Base-by-base conservation (phyloP, 2,329 filamentous ascomycete species). In the Aspergillus thermomutatus region DNA sequence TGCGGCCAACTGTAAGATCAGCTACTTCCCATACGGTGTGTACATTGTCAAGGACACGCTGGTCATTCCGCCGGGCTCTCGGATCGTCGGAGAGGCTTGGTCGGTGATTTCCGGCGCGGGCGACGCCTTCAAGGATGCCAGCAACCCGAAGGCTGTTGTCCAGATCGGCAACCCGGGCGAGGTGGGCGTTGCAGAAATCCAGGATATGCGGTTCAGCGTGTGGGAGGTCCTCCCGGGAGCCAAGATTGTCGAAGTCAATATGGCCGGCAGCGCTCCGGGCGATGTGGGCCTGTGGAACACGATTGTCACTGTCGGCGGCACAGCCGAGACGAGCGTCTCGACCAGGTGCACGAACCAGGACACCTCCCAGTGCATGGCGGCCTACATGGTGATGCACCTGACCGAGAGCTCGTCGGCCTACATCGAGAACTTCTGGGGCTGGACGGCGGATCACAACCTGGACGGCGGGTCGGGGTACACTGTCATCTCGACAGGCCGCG, bases 41-140 rank as follows among this genome's bases (percentile, higher is more conserved):
- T 73, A 82, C 58, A 64, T 78, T 6, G 76, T 82, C 11, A 75
- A 69, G 1, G 70, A 76, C 34, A 82, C 80, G 0, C 63, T 83
- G 25, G 63, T 69, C n/a, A 66, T 82, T 27, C 80, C 80, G 0
- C 66, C 72, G 5, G 76, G 79, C 14, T 79, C 80, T 2, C 75
- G 77, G 2, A 78, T 86, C 37, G 73, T 83, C 6, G 84, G 84
- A 28, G 80, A 85, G 65, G 80, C 77, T 1, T 83, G 82, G 75
- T 75, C 82, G 7, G 73, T 74, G 4, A 82, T 82, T 66, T 78
- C 75, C 2, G 83, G 75, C 9, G 71, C 69, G 3, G 83, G 83
- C 1, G 56, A 66, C 56, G 76, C 72, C 48, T 86, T 81, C 67
- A 73, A 65, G 53, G 70, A 79, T 54, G 67, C 71, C 0, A 69